Percentiles rank a stretch among this genome's conserved stretches.
Conservation (phyloP, 2,329 filamentous ascomycete species). For the Sporothrix variecibatus region DNA sequence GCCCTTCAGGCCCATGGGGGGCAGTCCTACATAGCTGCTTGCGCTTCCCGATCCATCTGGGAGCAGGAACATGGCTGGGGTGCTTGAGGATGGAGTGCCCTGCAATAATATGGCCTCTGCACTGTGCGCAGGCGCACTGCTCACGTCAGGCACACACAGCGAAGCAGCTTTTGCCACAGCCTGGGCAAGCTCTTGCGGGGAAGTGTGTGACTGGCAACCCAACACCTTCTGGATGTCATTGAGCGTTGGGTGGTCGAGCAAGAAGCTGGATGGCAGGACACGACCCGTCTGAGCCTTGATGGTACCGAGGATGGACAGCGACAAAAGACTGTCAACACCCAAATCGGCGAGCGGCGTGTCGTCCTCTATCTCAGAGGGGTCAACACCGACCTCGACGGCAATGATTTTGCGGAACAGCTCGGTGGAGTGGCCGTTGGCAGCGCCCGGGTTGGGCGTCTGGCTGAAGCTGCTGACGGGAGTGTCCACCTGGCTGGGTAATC, state of each 20-base stretch:
- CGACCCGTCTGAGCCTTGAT: not conserved
- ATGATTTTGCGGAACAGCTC: conserved; percentile 20
- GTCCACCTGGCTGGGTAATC: not conserved
- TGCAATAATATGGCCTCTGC: conserved; percentile 5
- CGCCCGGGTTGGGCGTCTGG: conserved; percentile 11
- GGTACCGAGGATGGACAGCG: not conserved
- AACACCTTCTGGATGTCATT: not conserved
- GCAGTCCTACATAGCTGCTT: conserved; percentile 19
- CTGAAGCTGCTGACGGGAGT: conserved; percentile 7
- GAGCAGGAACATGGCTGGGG: conserved; percentile 8
- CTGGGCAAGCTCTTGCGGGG: not conserved
- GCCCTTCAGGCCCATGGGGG: conserved; percentile 6
- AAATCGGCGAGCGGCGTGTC: not conserved
- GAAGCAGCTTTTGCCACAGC: not conserved
- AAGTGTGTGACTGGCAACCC: not conserved
- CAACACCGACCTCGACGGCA: conserved; percentile 12
- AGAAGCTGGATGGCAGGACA: not conserved
- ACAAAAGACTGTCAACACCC: conserved; percentile 9
- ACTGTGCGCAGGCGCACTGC: not conserved
- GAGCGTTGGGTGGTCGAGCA: conserved; percentile 1
- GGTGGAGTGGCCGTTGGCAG: not conserved
- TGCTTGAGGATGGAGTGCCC: not conserved
- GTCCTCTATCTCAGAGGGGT: not conserved
- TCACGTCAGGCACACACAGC: not conserved
- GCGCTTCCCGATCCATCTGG: conserved; percentile 16